These are phyloP conservation scores for Pyrenopolyporus hunteri DNA, from an alignment of 495 filamentous ascomycete genomes.

Conservation along the genomic window DNA sequence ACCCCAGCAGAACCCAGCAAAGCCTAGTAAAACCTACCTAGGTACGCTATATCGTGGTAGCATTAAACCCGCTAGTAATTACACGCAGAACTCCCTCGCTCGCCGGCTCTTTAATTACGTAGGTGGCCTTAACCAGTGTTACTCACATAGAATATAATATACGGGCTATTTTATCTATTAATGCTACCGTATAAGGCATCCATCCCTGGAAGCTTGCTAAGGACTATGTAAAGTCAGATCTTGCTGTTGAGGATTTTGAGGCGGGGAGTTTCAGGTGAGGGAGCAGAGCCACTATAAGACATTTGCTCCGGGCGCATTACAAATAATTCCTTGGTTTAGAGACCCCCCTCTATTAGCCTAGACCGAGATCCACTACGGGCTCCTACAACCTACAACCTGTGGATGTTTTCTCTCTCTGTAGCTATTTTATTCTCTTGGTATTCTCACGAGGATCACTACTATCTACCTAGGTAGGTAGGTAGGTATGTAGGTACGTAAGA, in stretches of 20 bases:
- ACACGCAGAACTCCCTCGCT: background rate
- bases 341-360: no score
- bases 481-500: no score
- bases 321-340: no score
- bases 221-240: background rate
- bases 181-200: constrained; percentile 12
- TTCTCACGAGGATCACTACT: no score
- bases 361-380: no score
- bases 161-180: constrained; percentile 3
- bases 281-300: constrained; percentile 29
- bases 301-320: constrained; percentile 3
- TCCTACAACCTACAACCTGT: no score
- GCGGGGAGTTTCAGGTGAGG: constrained; percentile 31
- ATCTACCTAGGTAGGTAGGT: no score
- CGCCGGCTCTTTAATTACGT: constrained; percentile 27
- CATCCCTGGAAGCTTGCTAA: constrained; percentile 26
- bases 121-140: constrained; percentile 17
- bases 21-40: background rate
- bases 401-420: no score
- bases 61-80: background rate
- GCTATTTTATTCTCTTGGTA: no score
- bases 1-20: no score
- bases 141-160: background rate
- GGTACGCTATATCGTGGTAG: background rate
- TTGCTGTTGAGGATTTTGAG: constrained; percentile 18